Conservation (phyloP, 177 flowering plant genomes). For the Vitis hybrid region DNA sequence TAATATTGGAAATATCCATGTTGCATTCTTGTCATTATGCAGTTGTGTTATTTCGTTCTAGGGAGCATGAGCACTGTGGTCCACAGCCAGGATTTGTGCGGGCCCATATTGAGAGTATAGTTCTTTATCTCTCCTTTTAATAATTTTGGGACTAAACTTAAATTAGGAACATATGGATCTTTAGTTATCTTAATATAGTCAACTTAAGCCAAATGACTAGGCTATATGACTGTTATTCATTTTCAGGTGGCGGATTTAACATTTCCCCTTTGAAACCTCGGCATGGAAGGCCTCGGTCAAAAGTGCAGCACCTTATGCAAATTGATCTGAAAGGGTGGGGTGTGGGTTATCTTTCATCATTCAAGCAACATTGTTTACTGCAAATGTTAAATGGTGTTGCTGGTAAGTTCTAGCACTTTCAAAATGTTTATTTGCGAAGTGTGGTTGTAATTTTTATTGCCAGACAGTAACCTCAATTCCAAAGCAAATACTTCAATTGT, state of each 20-base stretch:
- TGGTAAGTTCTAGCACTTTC: slow-evolving; percentile 29
- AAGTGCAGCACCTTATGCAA: slow-evolving; percentile 81
- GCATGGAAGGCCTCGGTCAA: slow-evolving; percentile 57
- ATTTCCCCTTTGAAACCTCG: slow-evolving; percentile 62
- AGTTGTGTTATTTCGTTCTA: slow-evolving; percentile 71
- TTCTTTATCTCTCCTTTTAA: background rate
- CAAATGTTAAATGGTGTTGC: slow-evolving; percentile 72
- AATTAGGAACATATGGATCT: background rate
- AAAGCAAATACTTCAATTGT: no score
- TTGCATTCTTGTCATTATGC: slow-evolving; percentile 24
- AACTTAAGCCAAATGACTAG: background rate
- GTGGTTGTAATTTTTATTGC: no score
- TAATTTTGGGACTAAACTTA: no score
- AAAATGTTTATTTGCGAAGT: no score
- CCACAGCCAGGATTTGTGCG: slow-evolving; percentile 73
- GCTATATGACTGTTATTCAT: background rate
- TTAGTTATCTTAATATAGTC: background rate
- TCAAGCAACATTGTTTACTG: slow-evolving; percentile 62
- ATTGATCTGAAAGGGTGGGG: slow-evolving; percentile 78
- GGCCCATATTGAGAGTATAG: slow-evolving; percentile 62
- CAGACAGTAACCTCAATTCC: no score
- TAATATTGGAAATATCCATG: background rate
- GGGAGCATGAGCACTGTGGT: slow-evolving; percentile 65
- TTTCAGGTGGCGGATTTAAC: slow-evolving; percentile 66
- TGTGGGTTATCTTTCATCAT: slow-evolving; percentile 53